These are phyloP conservation scores for Diplogelasinospora grovesii DNA, from an alignment of 495 filamentous ascomycete genomes.

Conservation along the genomic window DNA sequence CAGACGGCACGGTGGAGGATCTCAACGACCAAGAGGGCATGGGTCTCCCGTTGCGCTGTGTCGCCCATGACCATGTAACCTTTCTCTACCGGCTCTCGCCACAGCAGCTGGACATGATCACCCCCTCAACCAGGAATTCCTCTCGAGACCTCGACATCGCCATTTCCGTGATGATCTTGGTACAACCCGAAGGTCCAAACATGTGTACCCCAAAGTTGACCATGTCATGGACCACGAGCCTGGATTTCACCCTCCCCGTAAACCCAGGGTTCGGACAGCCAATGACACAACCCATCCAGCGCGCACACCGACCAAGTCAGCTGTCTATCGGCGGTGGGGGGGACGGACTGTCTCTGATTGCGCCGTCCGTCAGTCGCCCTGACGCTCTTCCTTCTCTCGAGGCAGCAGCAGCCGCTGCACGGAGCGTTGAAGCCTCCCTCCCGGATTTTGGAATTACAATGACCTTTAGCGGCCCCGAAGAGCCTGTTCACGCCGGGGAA, in stretches of 20 bases:
- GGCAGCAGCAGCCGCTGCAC: slow-evolving; percentile 37
- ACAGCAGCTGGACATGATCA: slow-evolving; percentile 50
- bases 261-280: slow-evolving; percentile 49
- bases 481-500: slow-evolving; percentile 54
- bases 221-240: slow-evolving; percentile 74
- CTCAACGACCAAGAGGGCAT: slow-evolving; percentile 53
- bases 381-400: slow-evolving; percentile 49
- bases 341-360: slow-evolving; percentile 35
- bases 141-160: slow-evolving; percentile 47
- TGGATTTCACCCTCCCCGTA: slow-evolving; percentile 73
- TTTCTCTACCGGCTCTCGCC: slow-evolving; percentile 75
- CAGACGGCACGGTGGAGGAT: slow-evolving; percentile 61
- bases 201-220: slow-evolving; percentile 64
- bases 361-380: slow-evolving; percentile 42
- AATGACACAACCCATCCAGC: slow-evolving; percentile 51
- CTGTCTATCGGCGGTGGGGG: slow-evolving; percentile 45
- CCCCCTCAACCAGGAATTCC: slow-evolving; percentile 50
- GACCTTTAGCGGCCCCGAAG: slow-evolving; percentile 57
- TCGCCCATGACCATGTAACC: slow-evolving; percentile 76
- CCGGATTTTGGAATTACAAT: slow-evolving; percentile 67
- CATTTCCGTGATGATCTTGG: slow-evolving; percentile 57
- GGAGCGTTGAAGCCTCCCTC: slow-evolving; percentile 39
- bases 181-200: slow-evolving; percentile 39
- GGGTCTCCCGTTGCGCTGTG: slow-evolving; percentile 58
- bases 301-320: slow-evolving; percentile 58